These are phyloP conservation scores for Metschnikowia colocasiae DNA, from an alignment of 805 yeast genomes.

Conservation along the genomic window DNA sequence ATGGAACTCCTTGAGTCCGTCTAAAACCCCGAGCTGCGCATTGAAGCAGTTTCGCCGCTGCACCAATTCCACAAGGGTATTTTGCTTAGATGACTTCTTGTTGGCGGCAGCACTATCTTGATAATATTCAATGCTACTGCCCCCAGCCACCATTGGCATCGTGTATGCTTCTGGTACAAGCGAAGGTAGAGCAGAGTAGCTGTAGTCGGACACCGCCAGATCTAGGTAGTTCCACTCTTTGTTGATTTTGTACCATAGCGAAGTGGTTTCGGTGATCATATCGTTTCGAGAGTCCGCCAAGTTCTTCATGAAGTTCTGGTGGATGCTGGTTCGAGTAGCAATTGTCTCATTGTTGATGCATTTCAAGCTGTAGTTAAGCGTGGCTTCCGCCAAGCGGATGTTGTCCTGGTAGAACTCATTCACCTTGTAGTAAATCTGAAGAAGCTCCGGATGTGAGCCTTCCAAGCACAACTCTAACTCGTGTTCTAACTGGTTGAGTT, in stretches of 20 bases:
- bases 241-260: constrained; percentile 88
- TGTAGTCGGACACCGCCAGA: constrained; percentile 54
- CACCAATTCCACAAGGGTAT: constrained; percentile 44
- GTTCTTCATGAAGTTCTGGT: constrained; percentile 74
- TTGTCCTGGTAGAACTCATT: constrained; percentile 72
- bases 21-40: constrained; percentile 65
- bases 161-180: constrained; percentile 8
- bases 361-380: constrained; percentile 56
- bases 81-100: constrained; percentile 36
- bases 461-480: constrained; percentile 83
- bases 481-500: constrained; percentile 67
- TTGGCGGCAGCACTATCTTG: constrained; percentile 21
- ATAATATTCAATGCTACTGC: constrained; percentile 17
- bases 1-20: constrained; percentile 61
- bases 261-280: constrained; percentile 69
- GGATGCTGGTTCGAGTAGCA: constrained; percentile 74
- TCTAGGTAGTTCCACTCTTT: constrained; percentile 84
- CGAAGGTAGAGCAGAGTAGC: constrained; percentile 39
- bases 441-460: constrained; percentile 89
- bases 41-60: constrained; percentile 63
- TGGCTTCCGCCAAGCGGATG: constrained; percentile 43
- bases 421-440: constrained; percentile 65
- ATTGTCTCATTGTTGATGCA: constrained; percentile 79
- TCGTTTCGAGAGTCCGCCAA: constrained; percentile 62
- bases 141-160: constrained; percentile 17